phyloP scores from a whole-genome alignment of 2,329 filamentous ascomycete genomes.

The Uncinocarpus reesii region DNA sequence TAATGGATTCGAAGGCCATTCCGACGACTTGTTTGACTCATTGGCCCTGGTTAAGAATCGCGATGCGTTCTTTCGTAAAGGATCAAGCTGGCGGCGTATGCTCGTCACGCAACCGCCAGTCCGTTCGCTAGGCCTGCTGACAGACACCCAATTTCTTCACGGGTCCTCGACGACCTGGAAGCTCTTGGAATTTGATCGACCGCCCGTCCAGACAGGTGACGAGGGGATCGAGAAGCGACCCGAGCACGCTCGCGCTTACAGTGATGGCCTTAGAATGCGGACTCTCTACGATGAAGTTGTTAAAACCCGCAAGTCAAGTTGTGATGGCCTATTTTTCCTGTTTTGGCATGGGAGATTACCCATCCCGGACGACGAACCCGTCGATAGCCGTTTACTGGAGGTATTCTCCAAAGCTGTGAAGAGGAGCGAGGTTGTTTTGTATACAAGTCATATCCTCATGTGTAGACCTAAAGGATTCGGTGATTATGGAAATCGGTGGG shows the following conservation, averaged over 20 bases:
- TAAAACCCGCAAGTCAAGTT: not conserved
- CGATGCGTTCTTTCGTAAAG: not conserved
- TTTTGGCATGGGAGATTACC: too few relatives aligned
- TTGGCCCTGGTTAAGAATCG: not conserved
- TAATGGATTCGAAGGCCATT: not conserved
- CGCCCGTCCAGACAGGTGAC: too few relatives aligned
- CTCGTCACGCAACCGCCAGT: not conserved
- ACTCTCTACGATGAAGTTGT: not conserved
- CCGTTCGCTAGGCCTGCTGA: not conserved
- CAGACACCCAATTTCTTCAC: not conserved
- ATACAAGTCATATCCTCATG: not conserved
- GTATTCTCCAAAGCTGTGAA: not conserved
- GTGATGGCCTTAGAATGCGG: not conserved
- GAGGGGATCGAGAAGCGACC: too few relatives aligned
- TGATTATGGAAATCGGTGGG: not conserved
- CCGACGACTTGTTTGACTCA: not conserved
- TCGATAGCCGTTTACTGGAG: too few relatives aligned
- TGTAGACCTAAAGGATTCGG: not conserved
- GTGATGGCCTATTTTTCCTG: too few relatives aligned
- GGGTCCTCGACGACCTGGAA: not conserved
- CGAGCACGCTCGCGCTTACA: too few relatives aligned
- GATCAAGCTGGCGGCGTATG: not conserved
- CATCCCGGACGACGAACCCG: too few relatives aligned
- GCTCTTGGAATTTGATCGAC: not conserved
- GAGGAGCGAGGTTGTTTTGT: not conserved